Percentiles rank a stretch among this genome's conserved stretches.
These are phyloP conservation scores for Rhizopus microsporus DNA, from an alignment of 371 early-diverging fungal genomes.

Conservation along the genomic window DNA sequence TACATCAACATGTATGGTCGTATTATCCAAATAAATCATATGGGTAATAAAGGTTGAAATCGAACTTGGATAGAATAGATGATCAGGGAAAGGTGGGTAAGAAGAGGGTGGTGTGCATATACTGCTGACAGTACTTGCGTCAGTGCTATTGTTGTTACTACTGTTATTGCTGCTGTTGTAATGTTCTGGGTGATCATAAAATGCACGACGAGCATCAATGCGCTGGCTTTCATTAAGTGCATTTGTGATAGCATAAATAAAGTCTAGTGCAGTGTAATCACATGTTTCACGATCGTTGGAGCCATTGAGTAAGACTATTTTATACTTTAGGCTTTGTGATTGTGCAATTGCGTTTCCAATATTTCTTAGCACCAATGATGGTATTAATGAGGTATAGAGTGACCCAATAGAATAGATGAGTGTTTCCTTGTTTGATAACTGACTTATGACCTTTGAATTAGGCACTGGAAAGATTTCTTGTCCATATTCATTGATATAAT, in stretches of 20 bases:
- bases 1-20: constrained; percentile 57
- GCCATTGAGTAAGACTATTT: constrained; percentile 71
- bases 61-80: constrained; percentile 42
- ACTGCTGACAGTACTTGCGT: constrained; percentile 10
- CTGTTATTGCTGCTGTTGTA: constrained; percentile 9
- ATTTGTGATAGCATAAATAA: constrained; percentile 64
- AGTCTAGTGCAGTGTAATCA: constrained; percentile 71
- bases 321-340: constrained; percentile 54
- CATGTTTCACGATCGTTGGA: constrained; percentile 73
- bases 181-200: constrained; percentile 26
- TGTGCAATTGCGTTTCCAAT: constrained; percentile 67
- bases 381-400: constrained; percentile 72
- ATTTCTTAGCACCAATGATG: constrained; percentile 66
- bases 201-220: constrained; percentile 47
- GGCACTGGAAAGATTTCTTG: constrained; percentile 72
- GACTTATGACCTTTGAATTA: constrained; percentile 61
- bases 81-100: constrained; percentile 43
- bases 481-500: constrained; percentile 69
- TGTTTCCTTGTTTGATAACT: constrained; percentile 54
- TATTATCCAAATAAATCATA: constrained; percentile 56
- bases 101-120: constrained; percentile 18
- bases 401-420: constrained; percentile 74
- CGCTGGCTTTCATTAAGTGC: constrained; percentile 61
- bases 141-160: constrained; percentile 9
- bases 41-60: constrained; percentile 68